A percentile compares a stretch with the other conserved stretches of the same genome.
Evolutionary conservation across 805 yeast genomes (phyloP).

Genomic region (Saturnispora quitensis): DNA sequence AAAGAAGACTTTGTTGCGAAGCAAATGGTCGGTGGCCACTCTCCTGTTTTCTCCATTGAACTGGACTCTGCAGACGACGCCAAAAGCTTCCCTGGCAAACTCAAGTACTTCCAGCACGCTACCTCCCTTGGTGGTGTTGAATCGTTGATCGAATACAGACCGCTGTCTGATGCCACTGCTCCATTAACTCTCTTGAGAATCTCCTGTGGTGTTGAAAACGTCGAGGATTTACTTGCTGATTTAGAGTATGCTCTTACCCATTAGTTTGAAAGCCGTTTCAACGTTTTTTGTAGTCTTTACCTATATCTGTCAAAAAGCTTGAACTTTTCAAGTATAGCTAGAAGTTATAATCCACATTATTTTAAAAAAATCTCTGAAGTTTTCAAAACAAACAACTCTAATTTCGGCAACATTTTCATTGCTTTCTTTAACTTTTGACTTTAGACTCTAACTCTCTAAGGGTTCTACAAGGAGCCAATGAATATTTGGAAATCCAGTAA

Average conservation of each 20-base stretch:
- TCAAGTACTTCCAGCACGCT: slow-evolving; percentile 77
- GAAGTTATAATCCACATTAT: not conserved
- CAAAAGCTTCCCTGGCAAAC: slow-evolving; percentile 48
- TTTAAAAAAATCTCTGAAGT: too few species aligned
- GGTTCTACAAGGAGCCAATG: too few species aligned
- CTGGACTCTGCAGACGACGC: slow-evolving; percentile 47
- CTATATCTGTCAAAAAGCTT: not conserved
- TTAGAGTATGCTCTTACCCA: slow-evolving; percentile 44
- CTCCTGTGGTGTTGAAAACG: slow-evolving; percentile 73
- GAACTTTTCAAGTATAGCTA: not conserved
- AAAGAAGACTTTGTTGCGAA: slow-evolving; percentile 52
- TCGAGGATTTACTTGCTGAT: slow-evolving; percentile 69
- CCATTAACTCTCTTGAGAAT: slow-evolving; percentile 55
- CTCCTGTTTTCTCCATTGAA: slow-evolving; percentile 70
- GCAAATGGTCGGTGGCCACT: slow-evolving; percentile 56
- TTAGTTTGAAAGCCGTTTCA: not conserved
- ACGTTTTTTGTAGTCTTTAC: not conserved
- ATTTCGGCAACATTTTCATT: too few species aligned
- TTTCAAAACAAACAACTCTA: too few species aligned
- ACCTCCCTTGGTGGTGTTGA: slow-evolving; percentile 92
- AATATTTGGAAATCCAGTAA: too few species aligned
- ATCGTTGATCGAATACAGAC: slow-evolving; percentile 86
- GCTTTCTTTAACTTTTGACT: too few species aligned
- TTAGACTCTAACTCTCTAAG: too few species aligned
- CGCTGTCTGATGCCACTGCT: slow-evolving; percentile 54